A percentile compares a stretch with the other conserved stretches of the same genome.
phyloP scores from a whole-genome alignment of 345 rosid species.

The Punica granatum region DNA sequence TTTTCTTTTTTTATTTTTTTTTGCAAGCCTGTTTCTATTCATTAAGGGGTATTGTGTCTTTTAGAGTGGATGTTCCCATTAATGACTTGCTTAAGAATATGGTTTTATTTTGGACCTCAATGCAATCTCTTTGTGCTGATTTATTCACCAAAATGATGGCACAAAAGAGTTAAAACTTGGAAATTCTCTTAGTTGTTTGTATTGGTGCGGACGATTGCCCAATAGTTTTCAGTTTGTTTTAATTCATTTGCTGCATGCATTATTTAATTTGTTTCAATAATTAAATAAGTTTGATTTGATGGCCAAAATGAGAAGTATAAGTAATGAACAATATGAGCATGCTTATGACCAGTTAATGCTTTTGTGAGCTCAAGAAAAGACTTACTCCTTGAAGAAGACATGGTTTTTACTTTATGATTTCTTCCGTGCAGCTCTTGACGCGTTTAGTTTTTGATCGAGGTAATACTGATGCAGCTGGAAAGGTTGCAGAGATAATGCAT shows the following conservation, averaged over 20 bases:
- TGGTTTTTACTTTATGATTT: neutral
- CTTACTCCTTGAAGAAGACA: neutral
- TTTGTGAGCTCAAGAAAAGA: neutral
- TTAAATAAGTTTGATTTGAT: too few relatives aligned
- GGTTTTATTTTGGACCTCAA: neutral
- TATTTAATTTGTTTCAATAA: neutral
- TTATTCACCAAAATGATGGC: neutral
- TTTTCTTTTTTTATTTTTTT: too few relatives aligned
- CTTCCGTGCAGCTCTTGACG: slow-evolving; percentile 71
- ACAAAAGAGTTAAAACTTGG: neutral
- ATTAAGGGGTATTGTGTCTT: neutral
- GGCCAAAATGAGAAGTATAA: neutral
- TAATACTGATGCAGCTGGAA: slow-evolving; percentile 94
- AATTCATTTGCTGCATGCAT: neutral
- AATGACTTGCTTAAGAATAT: neutral
- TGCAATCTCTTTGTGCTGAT: neutral
- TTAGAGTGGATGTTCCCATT: neutral
- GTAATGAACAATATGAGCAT: neutral
- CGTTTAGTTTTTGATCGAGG: slow-evolving; percentile 92
- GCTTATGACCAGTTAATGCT: neutral
- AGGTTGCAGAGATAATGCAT: slow-evolving; percentile 91
- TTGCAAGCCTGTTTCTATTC: too few relatives aligned
- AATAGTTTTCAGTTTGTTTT: neutral
- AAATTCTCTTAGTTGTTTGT: neutral
- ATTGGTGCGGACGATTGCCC: neutral